These are phyloP conservation scores for Vitis rotundifolia DNA, from an alignment of 164 flowering plant species.

Conservation along the genomic window DNA sequence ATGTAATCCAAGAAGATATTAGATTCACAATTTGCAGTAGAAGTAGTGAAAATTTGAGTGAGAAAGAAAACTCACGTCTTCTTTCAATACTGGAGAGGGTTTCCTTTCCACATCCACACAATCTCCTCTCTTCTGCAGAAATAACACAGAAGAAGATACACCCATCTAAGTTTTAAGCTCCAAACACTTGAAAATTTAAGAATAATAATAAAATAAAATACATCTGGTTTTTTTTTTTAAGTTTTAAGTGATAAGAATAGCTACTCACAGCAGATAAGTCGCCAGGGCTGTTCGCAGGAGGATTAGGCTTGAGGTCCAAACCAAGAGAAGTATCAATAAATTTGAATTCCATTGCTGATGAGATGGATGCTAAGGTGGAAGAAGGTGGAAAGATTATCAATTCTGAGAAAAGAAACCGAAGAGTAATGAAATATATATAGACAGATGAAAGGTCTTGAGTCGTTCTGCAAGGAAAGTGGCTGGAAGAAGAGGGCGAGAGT, in stretches of 20 bases:
- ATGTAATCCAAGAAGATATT: too few relatives aligned
- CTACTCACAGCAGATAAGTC: background rate
- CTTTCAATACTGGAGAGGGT: too few relatives aligned
- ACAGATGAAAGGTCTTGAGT: background rate
- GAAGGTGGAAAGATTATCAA: background rate
- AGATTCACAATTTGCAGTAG: too few relatives aligned
- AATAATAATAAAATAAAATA: too few relatives aligned
- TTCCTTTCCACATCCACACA: too few relatives aligned
- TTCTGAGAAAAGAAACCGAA: background rate
- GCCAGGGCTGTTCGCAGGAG: background rate
- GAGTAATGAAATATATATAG: background rate
- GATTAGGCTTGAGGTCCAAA: conserved; percentile 7
- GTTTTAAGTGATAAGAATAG: background rate
- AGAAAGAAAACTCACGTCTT: too few relatives aligned
- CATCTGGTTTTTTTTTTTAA: background rate
- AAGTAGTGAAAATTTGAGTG: too few relatives aligned
- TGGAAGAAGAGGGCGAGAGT: background rate
- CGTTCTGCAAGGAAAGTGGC: conserved; percentile 6
- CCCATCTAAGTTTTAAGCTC: too few relatives aligned
- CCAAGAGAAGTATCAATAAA: conserved; percentile 8
- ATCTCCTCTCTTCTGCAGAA: too few relatives aligned
- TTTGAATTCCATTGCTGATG: background rate
- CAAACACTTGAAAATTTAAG: too few relatives aligned
- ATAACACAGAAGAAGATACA: too few relatives aligned
- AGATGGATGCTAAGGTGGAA: background rate